Evolutionary conservation across 2,329 filamentous ascomycete species (phyloP), one percentile per base, ranked within the genome.

Genomic region (Pseudovirgaria hyperparasitica): DNA sequence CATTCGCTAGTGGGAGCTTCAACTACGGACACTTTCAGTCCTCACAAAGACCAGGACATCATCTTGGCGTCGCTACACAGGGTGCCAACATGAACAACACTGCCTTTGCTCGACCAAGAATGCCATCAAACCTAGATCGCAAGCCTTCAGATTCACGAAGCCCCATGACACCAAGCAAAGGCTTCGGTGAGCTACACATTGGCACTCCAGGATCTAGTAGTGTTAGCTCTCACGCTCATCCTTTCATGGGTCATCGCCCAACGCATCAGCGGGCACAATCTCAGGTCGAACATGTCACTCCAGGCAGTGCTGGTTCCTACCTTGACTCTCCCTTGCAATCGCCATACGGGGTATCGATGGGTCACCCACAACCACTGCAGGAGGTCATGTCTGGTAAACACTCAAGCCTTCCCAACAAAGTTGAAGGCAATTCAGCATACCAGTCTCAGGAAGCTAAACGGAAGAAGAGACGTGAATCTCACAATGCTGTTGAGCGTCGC

Each of bases 401-500:
- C 43, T 80, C 81, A 19, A 94, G 87, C 1, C 76, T 96, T 60
- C 87, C 87, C 2, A 70, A 84, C 18, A 94, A 94, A 60, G 75
- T 94, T 23, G 55, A 60, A 17, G 60, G 63, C 30, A 55, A 55
- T 6, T 43, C 44, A 14, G 41, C 31, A 10, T 65, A 79, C 27
- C 82, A 90, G 29, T 78, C 84, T 1, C 85, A 93, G 46, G 90
- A 96, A 52, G 85, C 86, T 45, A 96, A 96, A 70, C 73, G 85
- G 42, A 82, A 87, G 52, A 72, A 86, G 34, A 75, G 90, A 33
- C 72, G 90, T 20, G 90, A 94, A 47, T 96, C 87, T 1, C 90
- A 98, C 60, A 96, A 98, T 50, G 67, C 92, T 20, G 90, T 98
- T 8, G 90, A 98, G 60, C 82, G 90, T 30, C 77, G 90, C 27